Evolutionary conservation across 1,284 basidiomycete species (phyloP), one percentile per base, ranked within the genome.

Genomic region (Rhodotorula sp.): DNA sequence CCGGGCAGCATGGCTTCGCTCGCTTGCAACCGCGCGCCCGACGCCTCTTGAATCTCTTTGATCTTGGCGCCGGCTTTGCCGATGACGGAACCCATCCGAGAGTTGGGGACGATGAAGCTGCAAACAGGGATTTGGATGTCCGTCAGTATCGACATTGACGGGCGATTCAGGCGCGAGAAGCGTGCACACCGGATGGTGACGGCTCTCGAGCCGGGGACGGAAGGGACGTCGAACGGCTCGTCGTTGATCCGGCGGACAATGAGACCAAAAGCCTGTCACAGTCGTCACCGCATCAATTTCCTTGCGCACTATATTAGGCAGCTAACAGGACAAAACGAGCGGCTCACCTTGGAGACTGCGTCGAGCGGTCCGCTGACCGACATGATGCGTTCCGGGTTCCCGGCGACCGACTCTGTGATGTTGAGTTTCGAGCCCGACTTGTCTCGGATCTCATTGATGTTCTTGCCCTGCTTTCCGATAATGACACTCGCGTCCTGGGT

Each of bases 401-500:
- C 94, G 10, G 94, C 91, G 71, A 96, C 95, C 77, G 93, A 93
- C 83, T 97, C 94, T 26, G 93, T 96, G 56, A 97, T 93, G 84
- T 93, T 91, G 74, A 96, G 92, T 60, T 93, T 86, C 20, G 95
- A 95, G 51, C 93, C 93, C 77, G 93, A 95, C 85, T 96, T 96
- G 82, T 98, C 95, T 69, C 96, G 86, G 77, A 99, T 99, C 82
- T 99, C 95, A 80, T 97, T 98, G 79, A 99, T 95, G 82, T 99
- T 95, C 66, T 91, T 87, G 73, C 96, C 96, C 62, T 85, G 91
- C 82, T 95, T 95, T 54, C 96, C 96, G 79, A 99, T 99, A 83
- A 99, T 99, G 82, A 99, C 94, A 69, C 93, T 95, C 24, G 96
- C 96, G 81, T 99, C 96, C 82, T 97, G 94, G 17, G 96, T 99